These are phyloP conservation scores for Diaporthe ampelina DNA, from an alignment of 2,329 filamentous ascomycete species.

Conservation along the genomic window DNA sequence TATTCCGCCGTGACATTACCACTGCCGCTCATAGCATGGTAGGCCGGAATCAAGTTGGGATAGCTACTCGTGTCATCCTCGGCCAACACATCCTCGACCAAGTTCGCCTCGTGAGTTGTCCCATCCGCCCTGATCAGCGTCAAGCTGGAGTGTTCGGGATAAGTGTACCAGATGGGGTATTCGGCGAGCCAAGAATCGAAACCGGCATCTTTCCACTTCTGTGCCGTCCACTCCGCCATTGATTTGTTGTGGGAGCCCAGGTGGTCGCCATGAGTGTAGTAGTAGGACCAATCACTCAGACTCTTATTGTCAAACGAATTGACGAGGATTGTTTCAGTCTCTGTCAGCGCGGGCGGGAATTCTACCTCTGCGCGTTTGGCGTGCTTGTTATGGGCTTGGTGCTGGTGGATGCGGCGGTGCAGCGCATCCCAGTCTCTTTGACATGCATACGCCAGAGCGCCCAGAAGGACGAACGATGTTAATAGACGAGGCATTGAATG, in stretches of 20 bases:
- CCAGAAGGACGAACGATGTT: neutral
- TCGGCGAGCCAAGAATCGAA: slow-evolving; percentile 9
- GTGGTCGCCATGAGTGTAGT: slow-evolving; percentile 29
- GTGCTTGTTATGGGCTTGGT: slow-evolving; percentile 17
- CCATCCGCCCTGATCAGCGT: slow-evolving; percentile 12
- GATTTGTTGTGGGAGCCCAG: slow-evolving; percentile 21
- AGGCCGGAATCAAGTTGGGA: slow-evolving; percentile 16
- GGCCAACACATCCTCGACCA: slow-evolving; percentile 24
- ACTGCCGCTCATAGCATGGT: slow-evolving; percentile 24
- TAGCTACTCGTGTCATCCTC: slow-evolving; percentile 26
- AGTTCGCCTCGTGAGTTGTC: slow-evolving; percentile 10
- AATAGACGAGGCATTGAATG: neutral
- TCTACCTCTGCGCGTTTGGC: slow-evolving; percentile 19
- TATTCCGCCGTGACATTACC: slow-evolving; percentile 24
- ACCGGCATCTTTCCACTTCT: slow-evolving; percentile 20
- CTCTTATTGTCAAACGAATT: slow-evolving; percentile 23
- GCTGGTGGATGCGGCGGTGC: slow-evolving; percentile 17
- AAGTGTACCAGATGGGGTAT: slow-evolving; percentile 21
- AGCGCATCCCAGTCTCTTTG: slow-evolving; percentile 23
- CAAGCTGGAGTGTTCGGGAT: slow-evolving; percentile 25
- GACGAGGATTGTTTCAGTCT: slow-evolving; percentile 5
- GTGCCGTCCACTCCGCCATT: slow-evolving; percentile 26
- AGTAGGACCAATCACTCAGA: slow-evolving; percentile 21
- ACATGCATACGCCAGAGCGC: slow-evolving; percentile 18
- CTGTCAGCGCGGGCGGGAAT: slow-evolving; percentile 7